Base-by-base conservation (phyloP, 306 rosid species). In the Carpinus fangiana region DNA sequence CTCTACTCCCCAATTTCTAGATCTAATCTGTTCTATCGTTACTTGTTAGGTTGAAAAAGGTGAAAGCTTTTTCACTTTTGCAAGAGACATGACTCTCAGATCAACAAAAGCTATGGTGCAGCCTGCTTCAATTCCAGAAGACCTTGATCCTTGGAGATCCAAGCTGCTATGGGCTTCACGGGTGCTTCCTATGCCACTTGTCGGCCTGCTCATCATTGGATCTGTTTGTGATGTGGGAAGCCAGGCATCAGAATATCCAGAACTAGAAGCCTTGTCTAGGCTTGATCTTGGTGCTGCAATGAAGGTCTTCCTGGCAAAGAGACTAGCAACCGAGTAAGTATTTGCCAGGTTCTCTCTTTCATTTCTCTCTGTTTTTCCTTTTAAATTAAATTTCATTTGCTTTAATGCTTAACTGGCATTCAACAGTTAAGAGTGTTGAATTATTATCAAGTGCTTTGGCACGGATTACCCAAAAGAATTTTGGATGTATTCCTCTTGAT, bases 111-210 rank as follows among this genome's bases (percentile, higher is more conserved):
- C 96, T 48, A 83, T 93, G 73, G 74, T 93, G 83, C 89, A 89
- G 75, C 78, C 89, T 64, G 73, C 84, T 81, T 77, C 91, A 46
- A 70, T 84, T 73, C 86, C 89, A 1, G 96, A 90, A 80, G 97
- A 90, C 87, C 98, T 93, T 86, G 98, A 79, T 70, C 92, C 98
- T 20, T 87, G 82, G 93, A 90, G 94, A 82, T 90, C 98, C 46
- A 95, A 93, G 84, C 98, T 95, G 85, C 81, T 88, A 68, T 91
- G 98, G 98, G 98, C 98, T 18, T 90, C 98, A 13, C 95, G 94
- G 48, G 92, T 91, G 66, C 98, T 95, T 82, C 98, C 98, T 26
- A 95, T 95, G 98, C 98, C 98, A 17, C 96, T 95, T 12, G 90
- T 95, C 53, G 98, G 98, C 76, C 93, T 92, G 64, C 83, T 95